Evolutionary conservation across 768 basidiomycete genomes (phyloP).

Genomic region (Macrolepiota fuliginosa): DNA sequence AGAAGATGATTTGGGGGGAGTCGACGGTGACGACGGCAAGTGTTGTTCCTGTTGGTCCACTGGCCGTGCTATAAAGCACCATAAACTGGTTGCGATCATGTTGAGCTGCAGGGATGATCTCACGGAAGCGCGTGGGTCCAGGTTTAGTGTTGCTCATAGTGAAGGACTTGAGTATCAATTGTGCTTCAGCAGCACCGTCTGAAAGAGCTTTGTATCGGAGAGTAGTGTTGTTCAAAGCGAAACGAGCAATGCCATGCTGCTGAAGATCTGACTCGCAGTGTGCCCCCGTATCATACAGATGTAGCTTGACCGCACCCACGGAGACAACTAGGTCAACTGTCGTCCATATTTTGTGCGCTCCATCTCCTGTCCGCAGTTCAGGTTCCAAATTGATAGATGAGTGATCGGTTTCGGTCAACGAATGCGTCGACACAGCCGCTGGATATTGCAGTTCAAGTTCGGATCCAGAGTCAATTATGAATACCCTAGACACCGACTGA

Average conservation of each 20-base stretch:
- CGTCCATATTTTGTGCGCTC: slow-evolving; percentile 46
- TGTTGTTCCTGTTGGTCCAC: slow-evolving; percentile 51
- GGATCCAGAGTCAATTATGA: slow-evolving; percentile 48
- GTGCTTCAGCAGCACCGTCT: slow-evolving; percentile 83
- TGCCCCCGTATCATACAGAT: slow-evolving; percentile 77
- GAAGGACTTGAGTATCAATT: slow-evolving; percentile 86
- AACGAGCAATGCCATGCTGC: slow-evolving; percentile 80
- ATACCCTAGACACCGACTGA: slow-evolving; percentile 65
- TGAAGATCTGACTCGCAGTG: slow-evolving; percentile 54
- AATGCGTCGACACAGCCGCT: slow-evolving; percentile 17
- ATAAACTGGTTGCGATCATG: slow-evolving; percentile 92
- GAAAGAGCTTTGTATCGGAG: slow-evolving; percentile 80
- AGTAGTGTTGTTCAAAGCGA: slow-evolving; percentile 77
- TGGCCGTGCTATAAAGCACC: slow-evolving; percentile 82
- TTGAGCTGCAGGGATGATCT: slow-evolving; percentile 90
- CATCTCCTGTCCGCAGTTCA: slow-evolving; percentile 44
- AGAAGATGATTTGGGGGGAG: slow-evolving; percentile 89
- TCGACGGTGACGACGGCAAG: slow-evolving; percentile 88
- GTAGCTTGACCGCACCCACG: slow-evolving; percentile 72
- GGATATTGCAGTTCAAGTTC: slow-evolving; percentile 18
- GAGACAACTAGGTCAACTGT: slow-evolving; percentile 72
- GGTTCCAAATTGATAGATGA: slow-evolving; percentile 49
- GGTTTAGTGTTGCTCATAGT: slow-evolving; percentile 87
- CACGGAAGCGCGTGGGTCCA: slow-evolving; percentile 81
- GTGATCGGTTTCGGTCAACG: slow-evolving; percentile 10